Conservation (phyloP, 2,329 filamentous ascomycete genomes). For the Stachybotrys chlorohalonatus region DNA sequence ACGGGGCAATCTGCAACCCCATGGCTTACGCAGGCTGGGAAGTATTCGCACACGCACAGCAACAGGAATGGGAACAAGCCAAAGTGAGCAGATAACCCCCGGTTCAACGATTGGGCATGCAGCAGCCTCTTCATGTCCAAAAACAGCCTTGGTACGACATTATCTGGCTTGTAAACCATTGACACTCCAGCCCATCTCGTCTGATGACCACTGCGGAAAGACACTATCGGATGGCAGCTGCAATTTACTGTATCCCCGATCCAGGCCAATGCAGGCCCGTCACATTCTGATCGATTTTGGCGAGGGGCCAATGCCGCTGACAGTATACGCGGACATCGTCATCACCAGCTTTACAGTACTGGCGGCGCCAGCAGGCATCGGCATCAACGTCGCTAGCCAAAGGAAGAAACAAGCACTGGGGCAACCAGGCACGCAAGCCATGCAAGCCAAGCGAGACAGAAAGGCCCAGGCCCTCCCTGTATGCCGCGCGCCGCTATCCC, state of each 20-base stretch:
- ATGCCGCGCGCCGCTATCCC: not conserved
- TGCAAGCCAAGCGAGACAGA: not conserved
- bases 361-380: too few species aligned
- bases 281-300: not conserved
- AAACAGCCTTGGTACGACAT: too few species aligned
- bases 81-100: not conserved
- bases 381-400: not conserved
- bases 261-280: too few species aligned
- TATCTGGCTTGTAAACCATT: not conserved
- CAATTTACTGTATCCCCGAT: not conserved
- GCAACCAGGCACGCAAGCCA: not conserved
- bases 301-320: too few species aligned
- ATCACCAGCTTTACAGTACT: too few species aligned
- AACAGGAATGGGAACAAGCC: too few species aligned
- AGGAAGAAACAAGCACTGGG: not conserved
- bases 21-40: too few species aligned
- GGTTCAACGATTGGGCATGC: not conserved
- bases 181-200: not conserved
- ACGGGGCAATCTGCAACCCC: too few species aligned
- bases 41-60: too few species aligned
- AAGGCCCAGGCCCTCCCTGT: not conserved
- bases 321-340: too few species aligned
- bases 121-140: too few species aligned
- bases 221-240: not conserved
- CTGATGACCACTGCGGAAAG: not conserved